Evolutionary conservation across 2,329 filamentous ascomycete species (phyloP).

Genomic region (Cordyceps tenuipes): DNA sequence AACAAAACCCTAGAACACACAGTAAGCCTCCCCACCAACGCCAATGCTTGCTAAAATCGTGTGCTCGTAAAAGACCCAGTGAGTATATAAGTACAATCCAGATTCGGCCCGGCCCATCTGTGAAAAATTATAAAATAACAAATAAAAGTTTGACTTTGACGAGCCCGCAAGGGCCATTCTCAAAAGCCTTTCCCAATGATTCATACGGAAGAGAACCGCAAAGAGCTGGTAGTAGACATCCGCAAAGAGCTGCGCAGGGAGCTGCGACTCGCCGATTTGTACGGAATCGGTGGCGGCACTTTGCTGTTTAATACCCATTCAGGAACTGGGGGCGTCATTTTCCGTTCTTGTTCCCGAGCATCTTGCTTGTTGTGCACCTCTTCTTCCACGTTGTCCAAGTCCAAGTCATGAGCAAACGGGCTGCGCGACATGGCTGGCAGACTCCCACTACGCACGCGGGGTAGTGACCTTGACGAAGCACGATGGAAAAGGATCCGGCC

Average conservation of each 20-base stretch:
- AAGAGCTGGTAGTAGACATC: neutral
- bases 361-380: neutral
- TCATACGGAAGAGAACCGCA: neutral
- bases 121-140: neutral
- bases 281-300: conserved; percentile 5
- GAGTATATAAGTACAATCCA: neutral
- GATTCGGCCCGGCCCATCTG: neutral
- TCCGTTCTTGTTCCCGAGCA: conserved; percentile 1
- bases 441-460: conserved; percentile 48
- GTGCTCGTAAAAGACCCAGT: neutral
- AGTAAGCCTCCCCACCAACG: neutral
- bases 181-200: neutral
- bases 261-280: neutral
- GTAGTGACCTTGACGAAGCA: conserved; percentile 41
- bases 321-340: conserved; percentile 12
- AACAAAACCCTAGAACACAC: neutral
- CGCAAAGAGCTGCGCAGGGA: neutral
- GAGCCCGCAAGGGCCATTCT: neutral
- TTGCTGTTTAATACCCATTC: conserved; percentile 10
- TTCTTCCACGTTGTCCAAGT: neutral
- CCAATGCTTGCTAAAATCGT: conserved; percentile 5
- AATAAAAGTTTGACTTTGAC: neutral
- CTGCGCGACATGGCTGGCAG: conserved; percentile 27
- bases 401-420: neutral
- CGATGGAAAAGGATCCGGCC: conserved; percentile 54